Base-by-base conservation (phyloP, 768 basidiomycete genomes). In the Coprinopsis marcescibilis region DNA sequence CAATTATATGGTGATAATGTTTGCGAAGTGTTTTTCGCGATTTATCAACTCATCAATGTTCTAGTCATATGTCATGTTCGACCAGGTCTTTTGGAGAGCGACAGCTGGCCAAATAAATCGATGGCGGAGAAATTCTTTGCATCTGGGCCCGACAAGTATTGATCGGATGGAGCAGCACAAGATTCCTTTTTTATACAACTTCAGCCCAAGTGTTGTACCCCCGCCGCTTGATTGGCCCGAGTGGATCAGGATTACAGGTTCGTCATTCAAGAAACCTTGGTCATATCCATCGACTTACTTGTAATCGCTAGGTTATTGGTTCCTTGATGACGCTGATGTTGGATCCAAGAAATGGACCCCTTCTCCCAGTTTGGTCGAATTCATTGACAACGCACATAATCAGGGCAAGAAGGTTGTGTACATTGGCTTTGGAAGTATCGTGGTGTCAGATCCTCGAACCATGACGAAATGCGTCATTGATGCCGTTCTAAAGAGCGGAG, bases 81-180 rank as follows among this genome's bases (percentile, higher is more conserved):
- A 95, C 57, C 91, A 95, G 70, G 85, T 95, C 23, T 97, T 99
- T 66, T 99, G 95, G 95, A 77, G 89, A 39, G 94, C 88, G 13
- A 97, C 84, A 23, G 75, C 95, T 2, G 87, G 90, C 1, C 95
- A 98, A 59, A 84, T 99, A 58, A 98, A 98, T 60, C 78, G 89
- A 37, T 99, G 92, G 92, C 76, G 95, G 25, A 77, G 83, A 53
- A 79, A 91, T 53, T 61, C 80, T 5, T 67, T 98, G 17, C 78
- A 76, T 39, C 76, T 99, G 27, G 77, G 77, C 2, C 75, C 84
- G 52, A 97, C 95, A 14, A 92, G 75, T 53, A 71, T 96, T 34
- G 96, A 98, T 65, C 92, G 84, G 66, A 89, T 98, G 82, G 92
- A 96, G 60, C 89, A 89, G 27, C 93, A 98, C 68, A 96, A 94